Evolutionary conservation across 306 rosid species (phyloP).

Genomic region (Casuarina glauca): DNA sequence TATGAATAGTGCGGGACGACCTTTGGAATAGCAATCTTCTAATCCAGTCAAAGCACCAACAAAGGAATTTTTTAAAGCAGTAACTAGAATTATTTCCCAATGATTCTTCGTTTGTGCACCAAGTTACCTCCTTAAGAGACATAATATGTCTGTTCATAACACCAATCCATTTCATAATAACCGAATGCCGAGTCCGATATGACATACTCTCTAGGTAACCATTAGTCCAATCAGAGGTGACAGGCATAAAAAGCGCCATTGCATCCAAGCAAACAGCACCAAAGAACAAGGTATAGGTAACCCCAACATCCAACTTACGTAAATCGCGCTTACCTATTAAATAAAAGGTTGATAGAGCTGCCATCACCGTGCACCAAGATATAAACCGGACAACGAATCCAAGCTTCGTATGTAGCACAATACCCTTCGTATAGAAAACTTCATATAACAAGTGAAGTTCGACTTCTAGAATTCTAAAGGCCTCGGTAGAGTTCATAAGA

Average conservation of each 20-base stretch:
- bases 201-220: not conserved
- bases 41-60: no score
- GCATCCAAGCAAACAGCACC: conserved; percentile 41
- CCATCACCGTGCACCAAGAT: conserved; percentile 14
- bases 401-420: not conserved
- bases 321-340: conserved; percentile 19
- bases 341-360: conserved; percentile 28
- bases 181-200: no score
- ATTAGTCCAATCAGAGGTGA: conserved; percentile 38
- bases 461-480: conserved; percentile 31
- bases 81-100: no score
- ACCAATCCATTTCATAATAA: no score
- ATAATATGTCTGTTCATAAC: no score
- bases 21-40: conserved; percentile 26
- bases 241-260: no score
- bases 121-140: not conserved
- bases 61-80: no score
- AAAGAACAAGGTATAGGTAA: conserved; percentile 40
- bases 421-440: conserved; percentile 46
- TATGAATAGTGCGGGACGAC: conserved; percentile 37
- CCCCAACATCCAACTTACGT: conserved; percentile 25
- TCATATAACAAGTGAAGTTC: conserved; percentile 51
- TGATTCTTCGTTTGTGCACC: not conserved
- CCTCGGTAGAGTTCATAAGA: conserved; percentile 18
- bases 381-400: conserved; percentile 27